A percentile compares a stretch with the other conserved stretches of the same genome.
These are phyloP conservation scores for Clarireedia monteithiana DNA, from an alignment of 2,329 filamentous ascomycete species.

Conservation along the genomic window DNA sequence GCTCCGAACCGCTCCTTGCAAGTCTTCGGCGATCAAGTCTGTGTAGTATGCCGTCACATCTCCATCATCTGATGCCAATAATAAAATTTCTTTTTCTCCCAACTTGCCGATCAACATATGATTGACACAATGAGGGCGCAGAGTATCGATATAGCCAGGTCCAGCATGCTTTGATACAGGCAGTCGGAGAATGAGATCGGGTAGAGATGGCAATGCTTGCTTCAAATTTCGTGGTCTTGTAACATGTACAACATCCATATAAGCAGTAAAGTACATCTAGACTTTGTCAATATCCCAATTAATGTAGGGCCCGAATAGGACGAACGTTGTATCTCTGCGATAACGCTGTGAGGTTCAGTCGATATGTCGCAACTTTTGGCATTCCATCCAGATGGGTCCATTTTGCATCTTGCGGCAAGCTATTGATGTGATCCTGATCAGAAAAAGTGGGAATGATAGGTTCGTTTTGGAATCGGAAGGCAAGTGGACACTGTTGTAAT, in stretches of 20 bases:
- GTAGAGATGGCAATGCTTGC: constrained; percentile 40
- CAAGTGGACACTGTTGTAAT: too few species aligned
- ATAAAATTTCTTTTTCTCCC: constrained; percentile 60
- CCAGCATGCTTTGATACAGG: constrained; percentile 35
- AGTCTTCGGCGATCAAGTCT: constrained; percentile 8
- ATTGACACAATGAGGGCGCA: constrained; percentile 56
- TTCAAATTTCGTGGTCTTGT: constrained; percentile 42
- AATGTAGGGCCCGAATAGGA: background rate
- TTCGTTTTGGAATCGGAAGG: too few species aligned
- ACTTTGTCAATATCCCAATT: background rate
- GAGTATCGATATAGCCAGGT: constrained; percentile 45
- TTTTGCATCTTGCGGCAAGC: background rate
- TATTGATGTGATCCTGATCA: background rate
- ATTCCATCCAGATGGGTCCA: background rate
- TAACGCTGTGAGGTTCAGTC: constrained; percentile 4
- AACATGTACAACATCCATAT: constrained; percentile 48
- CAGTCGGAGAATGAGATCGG: constrained; percentile 44
- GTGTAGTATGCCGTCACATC: constrained; percentile 67
- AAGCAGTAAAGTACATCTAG: constrained; percentile 55
- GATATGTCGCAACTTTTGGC: background rate
- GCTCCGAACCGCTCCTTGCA: background rate
- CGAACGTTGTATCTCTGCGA: constrained; percentile 7
- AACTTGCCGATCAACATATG: constrained; percentile 61
- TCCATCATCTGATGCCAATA: constrained; percentile 65
- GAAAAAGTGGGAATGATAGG: too few species aligned